phyloP scores from a whole-genome alignment of 2,329 filamentous ascomycete genomes.

The Venturia effusa region DNA sequence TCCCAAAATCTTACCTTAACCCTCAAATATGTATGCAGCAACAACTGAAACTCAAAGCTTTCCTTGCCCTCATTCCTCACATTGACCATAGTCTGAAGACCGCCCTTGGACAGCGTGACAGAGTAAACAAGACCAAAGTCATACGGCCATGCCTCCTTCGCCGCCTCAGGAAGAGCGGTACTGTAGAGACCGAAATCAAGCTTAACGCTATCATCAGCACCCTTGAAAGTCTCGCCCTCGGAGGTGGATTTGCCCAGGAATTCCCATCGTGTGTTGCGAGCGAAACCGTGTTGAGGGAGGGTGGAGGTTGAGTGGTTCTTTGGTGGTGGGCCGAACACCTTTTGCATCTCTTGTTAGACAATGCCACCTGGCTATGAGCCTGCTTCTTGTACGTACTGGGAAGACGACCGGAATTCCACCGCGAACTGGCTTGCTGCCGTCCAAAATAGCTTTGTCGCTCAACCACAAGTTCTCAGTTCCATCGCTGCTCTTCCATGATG shows the following conservation, averaged over 20 bases:
- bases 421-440: conserved; percentile 80
- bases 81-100: conserved; percentile 69
- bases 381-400: conserved; percentile 52
- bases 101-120: conserved; percentile 67
- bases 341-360: too few species aligned
- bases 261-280: conserved; percentile 82
- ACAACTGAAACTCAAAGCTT: conserved; percentile 80
- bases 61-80: conserved; percentile 77
- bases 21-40: conserved; percentile 84
- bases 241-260: conserved; percentile 81
- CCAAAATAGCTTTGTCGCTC: conserved; percentile 67
- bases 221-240: conserved; percentile 38
- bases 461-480: conserved; percentile 73
- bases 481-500: conserved; percentile 79
- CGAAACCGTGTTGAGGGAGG: conserved; percentile 91
- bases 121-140: conserved; percentile 89
- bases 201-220: conserved; percentile 62
- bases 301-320: conserved; percentile 64
- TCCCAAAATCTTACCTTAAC: conserved; percentile 54
- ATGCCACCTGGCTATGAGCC: too few species aligned
- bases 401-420: conserved; percentile 91
- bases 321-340: conserved; percentile 63
- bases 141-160: conserved; percentile 67
- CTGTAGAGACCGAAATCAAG: conserved; percentile 88
- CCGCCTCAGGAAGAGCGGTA: conserved; percentile 56